Percentiles rank a stretch among this genome's conserved stretches.
These are phyloP conservation scores for Boletellus dicymbophilus DNA, from an alignment of 1,284 basidiomycete species.

Conservation along the genomic window DNA sequence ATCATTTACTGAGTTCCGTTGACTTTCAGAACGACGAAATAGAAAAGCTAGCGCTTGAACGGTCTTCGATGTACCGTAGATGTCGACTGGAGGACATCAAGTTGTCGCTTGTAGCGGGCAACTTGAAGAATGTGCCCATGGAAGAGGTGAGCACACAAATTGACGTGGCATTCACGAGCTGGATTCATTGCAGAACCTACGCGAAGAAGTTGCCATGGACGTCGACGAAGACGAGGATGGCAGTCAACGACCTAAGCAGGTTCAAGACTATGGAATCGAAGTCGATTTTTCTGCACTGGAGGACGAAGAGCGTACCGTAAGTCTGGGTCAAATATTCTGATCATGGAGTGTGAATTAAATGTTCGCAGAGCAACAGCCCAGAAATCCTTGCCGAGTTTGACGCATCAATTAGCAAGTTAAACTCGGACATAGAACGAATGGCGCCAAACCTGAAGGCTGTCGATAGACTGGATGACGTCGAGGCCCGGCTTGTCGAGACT, in stretches of 20 bases:
- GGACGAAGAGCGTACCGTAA: conserved; percentile 81
- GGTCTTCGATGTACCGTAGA: conserved; percentile 86
- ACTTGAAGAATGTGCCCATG: conserved; percentile 87
- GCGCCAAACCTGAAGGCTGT: conserved; percentile 97
- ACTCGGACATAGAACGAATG: conserved; percentile 89
- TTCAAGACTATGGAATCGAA: conserved; percentile 88
- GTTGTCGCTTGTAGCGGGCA: conserved; percentile 78
- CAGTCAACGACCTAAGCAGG: conserved; percentile 70
- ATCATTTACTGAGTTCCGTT: not conserved
- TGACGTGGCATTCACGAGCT: not conserved
- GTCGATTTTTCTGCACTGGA: conserved; percentile 84
- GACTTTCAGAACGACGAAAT: conserved; percentile 91
- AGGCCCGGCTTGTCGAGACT: conserved; percentile 72
- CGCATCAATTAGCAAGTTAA: conserved; percentile 71
- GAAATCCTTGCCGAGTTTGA: conserved; percentile 79
- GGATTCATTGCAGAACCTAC: conserved; percentile 58
- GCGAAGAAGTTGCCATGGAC: conserved; percentile 88
- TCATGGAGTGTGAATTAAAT: conserved; percentile 1
- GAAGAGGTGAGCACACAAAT: conserved; percentile 73
- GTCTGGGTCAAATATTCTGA: conserved; percentile 14
- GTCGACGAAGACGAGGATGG: conserved; percentile 82
- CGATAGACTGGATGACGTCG: conserved; percentile 92
- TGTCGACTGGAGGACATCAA: conserved; percentile 94
- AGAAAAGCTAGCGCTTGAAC: conserved; percentile 84
- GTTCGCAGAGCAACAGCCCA: conserved; percentile 60